phyloP scores from a whole-genome alignment of 805 yeast species.

The Ogataea populi-albae region DNA sequence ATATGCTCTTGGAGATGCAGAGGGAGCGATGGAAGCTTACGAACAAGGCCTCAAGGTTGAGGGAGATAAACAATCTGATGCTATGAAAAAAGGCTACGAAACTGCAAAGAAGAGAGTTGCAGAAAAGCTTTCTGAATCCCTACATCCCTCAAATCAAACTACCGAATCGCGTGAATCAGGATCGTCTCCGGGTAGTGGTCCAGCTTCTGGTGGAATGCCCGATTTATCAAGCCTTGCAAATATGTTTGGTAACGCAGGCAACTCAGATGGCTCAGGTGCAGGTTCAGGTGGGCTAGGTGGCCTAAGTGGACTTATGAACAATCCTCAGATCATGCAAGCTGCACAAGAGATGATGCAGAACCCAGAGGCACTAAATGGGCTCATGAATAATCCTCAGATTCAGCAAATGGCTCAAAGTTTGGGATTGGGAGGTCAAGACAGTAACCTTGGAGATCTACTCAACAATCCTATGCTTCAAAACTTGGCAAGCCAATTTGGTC shows the following conservation, averaged over 20 bases:
- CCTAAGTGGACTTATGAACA: conserved; percentile 69
- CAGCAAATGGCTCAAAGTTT: conserved; percentile 80
- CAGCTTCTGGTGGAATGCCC: conserved; percentile 60
- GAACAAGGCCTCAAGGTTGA: conserved; percentile 83
- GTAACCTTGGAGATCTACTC: conserved; percentile 60
- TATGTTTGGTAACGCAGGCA: conserved; percentile 65
- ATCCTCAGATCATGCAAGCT: conserved; percentile 90
- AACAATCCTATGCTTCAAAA: conserved; percentile 75
- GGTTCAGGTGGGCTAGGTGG: conserved; percentile 72
- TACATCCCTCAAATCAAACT: conserved; percentile 30
- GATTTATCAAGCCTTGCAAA: conserved; percentile 59
- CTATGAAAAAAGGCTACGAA: conserved; percentile 90
- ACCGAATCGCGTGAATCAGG: conserved; percentile 25
- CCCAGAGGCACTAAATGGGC: conserved; percentile 68
- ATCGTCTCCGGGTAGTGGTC: conserved; percentile 27
- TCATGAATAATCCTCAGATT: conserved; percentile 78
- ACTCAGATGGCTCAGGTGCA: conserved; percentile 60
- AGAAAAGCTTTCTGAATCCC: conserved; percentile 56
- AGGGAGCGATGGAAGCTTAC: conserved; percentile 88
- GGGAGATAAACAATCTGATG: conserved; percentile 79
- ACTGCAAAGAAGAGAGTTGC: conserved; percentile 87
- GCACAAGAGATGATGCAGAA: conserved; percentile 86
- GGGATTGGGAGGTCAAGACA: conserved; percentile 59
- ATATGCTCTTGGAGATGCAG: conserved; percentile 90
- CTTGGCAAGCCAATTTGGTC: conserved; percentile 70